A percentile compares a stretch with the other conserved stretches of the same genome.
Evolutionary conservation across 2,329 filamentous ascomycete genomes (phyloP).

Genomic region (Sphaerulina vaccinii): DNA sequence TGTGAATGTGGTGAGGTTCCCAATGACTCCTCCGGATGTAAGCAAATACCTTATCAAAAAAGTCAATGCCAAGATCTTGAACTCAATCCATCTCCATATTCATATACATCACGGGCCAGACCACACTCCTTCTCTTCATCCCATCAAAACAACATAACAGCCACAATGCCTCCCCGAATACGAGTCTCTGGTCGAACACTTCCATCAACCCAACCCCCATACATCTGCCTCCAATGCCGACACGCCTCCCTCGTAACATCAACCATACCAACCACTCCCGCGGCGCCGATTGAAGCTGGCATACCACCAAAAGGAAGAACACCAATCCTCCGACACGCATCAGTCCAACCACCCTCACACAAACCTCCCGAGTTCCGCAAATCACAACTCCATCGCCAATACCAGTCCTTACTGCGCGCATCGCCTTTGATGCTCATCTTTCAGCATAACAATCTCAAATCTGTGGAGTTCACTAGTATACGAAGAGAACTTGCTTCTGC

Average conservation of each 20-base stretch:
- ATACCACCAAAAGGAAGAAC: slow-evolving; percentile 34
- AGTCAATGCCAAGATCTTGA: too few species aligned
- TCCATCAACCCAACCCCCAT: slow-evolving; percentile 26
- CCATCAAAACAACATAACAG: not conserved
- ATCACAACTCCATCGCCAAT: slow-evolving; percentile 81
- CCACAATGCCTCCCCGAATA: slow-evolving; percentile 54
- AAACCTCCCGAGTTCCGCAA: slow-evolving; percentile 85
- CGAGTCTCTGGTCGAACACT: slow-evolving; percentile 41
- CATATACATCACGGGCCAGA: too few species aligned
- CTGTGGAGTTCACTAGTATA: slow-evolving; percentile 71
- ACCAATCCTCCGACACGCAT: slow-evolving; percentile 53
- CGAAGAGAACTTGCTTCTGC: slow-evolving; percentile 66
- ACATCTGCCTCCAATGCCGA: slow-evolving; percentile 42
- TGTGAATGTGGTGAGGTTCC: too few species aligned
- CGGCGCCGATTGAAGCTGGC: slow-evolving; percentile 49
- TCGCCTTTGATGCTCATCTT: slow-evolving; percentile 84
- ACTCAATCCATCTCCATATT: too few species aligned
- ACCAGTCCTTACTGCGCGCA: slow-evolving; percentile 83
- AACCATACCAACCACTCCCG: slow-evolving; percentile 52
- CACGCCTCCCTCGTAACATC: slow-evolving; percentile 48
- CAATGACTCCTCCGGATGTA: too few species aligned
- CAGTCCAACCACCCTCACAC: slow-evolving; percentile 81
- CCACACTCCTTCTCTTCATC: too few species aligned
- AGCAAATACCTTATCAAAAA: too few species aligned
- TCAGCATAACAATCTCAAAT: slow-evolving; percentile 73